These are phyloP conservation scores for Cyclotella choctawhatcheeana DNA, from an alignment of 108 stramenopile species.

Conservation along the genomic window DNA sequence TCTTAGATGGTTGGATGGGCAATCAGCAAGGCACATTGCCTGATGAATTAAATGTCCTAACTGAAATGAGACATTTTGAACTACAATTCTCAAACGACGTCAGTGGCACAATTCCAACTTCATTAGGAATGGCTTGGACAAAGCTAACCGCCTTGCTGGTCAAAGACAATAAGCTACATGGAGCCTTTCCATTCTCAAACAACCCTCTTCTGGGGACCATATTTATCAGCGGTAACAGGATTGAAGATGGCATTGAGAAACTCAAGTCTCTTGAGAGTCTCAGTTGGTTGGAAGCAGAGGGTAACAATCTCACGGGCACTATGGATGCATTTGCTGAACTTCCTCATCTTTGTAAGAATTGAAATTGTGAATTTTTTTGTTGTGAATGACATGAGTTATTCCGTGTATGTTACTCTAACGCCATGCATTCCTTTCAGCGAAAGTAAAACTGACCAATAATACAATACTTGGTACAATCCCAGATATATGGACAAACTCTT, in stretches of 20 bases:
- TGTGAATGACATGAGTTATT: too few species aligned
- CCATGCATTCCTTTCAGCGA: not conserved
- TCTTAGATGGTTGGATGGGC: not conserved
- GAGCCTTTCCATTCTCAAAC: constrained; percentile 7
- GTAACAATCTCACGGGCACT: constrained; percentile 2
- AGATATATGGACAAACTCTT: not conserved
- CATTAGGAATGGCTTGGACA: constrained; percentile 6
- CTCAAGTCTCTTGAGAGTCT: not conserved
- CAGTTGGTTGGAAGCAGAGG: constrained; percentile 15
- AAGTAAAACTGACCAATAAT: not conserved
- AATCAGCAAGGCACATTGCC: constrained; percentile 1
- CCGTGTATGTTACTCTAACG: not conserved
- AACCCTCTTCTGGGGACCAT: constrained; percentile 12
- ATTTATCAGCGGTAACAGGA: constrained; percentile 12
- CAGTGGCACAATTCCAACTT: not conserved
- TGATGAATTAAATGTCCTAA: constrained; percentile 1
- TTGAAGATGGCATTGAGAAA: not conserved
- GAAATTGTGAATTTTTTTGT: not conserved
- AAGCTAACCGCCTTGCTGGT: constrained; percentile 19
- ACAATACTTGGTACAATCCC: not conserved
- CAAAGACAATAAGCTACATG: constrained; percentile 3
- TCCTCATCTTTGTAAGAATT: not conserved
- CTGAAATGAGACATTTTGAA: constrained; percentile 25
- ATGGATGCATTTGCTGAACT: constrained; percentile 1
- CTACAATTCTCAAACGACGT: not conserved